Evolutionary conservation across 2,329 filamentous ascomycete species (phyloP).

Genomic region (Calonectria pauciramosa): DNA sequence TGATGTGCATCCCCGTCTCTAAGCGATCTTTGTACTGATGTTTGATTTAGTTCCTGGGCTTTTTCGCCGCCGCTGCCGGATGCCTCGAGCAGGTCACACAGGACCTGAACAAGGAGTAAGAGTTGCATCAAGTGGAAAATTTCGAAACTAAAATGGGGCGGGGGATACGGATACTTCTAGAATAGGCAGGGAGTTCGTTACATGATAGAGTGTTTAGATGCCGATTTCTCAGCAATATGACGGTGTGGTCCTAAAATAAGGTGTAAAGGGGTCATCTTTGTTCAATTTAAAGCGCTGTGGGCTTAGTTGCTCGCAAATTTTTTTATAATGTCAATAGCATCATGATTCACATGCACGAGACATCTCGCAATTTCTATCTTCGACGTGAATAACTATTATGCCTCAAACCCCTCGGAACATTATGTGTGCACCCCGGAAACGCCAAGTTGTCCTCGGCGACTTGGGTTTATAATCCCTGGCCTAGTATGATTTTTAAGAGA

Average conservation of each 20-base stretch:
- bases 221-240: conserved; percentile 10
- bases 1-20: neutral
- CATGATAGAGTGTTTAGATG: conserved; percentile 11
- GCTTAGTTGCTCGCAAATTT: neutral
- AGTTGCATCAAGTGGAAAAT: neutral
- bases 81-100: conserved; percentile 50
- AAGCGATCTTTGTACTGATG: neutral
- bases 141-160: neutral
- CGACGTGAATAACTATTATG: neutral
- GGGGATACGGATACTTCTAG: conserved; percentile 3
- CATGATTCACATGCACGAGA: neutral
- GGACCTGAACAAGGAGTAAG: conserved; percentile 11
- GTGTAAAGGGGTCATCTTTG: neutral
- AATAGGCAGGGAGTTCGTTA: conserved; percentile 11
- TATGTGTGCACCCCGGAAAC: neutral
- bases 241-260: neutral
- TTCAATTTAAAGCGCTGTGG: neutral
- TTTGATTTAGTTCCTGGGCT: conserved; percentile 73
- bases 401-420: neutral
- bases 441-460: neutral
- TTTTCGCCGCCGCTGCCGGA: conserved; percentile 69
- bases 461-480: neutral
- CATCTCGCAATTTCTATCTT: neutral
- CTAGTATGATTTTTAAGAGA: neutral
- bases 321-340: neutral